Evolutionary conservation across 495 filamentous ascomycete genomes (phyloP), one percentile per base, ranked within the genome.

Genomic region (Evansstolkia leycettana): DNA sequence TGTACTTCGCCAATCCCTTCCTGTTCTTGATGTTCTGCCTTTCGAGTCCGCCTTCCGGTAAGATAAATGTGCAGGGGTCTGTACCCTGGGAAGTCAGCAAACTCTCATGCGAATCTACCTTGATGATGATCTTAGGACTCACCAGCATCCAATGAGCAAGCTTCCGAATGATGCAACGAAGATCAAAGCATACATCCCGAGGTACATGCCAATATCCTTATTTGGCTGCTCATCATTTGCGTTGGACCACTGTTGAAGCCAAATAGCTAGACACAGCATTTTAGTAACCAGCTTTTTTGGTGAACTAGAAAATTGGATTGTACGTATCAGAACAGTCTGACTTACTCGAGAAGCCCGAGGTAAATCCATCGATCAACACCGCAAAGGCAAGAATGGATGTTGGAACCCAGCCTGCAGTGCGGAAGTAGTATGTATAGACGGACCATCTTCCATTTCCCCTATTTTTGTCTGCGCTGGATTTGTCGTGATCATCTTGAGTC

Each of bases 391-490:
- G 7, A 26, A 26, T 7, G 24, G 24, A 7, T n/a, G 24, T n/a
- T 7, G 24, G 24, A n/a, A 26, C n/a, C 26, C 24, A 26, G 0
- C 70, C 69, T 11, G 62, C 56, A 13, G 46, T 57, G 7, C 41
- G 45, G 3, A 68, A 46, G 34, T 76, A 76, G 39, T 71, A 75
- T 0, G 45, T 24, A 39, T 73, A 73, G 14, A 71, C 50, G 5
- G 58, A 38, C 3, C 56, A 40, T 27, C 65, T 62, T 6, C 66
- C 67, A 2, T 60, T 53, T 34, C 45, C 7, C n/a, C 24, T 7
- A 26, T n/a, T n/a, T n/a, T n/a, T n/a, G n/a, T n/a, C n/a, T n/a
- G n/a, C n/a, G n/a, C n/a, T n/a, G n/a, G 24, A 26, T 7, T 7
- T 7, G 24, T 26, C 24, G 24, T 26, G 7, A 7, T 26, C 24